Evolutionary conservation across 176 grass and related monocot species (phyloP), one percentile per base, ranked within the genome.

Genomic region (Poa pratensis): DNA sequence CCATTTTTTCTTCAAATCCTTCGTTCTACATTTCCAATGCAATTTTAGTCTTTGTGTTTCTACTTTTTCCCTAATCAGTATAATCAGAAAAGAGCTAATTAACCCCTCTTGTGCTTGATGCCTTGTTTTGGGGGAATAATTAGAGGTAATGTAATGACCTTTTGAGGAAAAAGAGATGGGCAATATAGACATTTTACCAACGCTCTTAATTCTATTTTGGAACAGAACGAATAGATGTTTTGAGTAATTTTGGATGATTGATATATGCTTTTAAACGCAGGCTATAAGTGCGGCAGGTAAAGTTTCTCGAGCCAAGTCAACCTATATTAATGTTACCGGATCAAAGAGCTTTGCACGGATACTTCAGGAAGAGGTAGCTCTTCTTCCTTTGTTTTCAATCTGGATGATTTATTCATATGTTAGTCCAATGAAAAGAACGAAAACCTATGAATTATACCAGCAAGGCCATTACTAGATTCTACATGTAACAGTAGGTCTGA

Each of bases 321-420:
- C 64, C 45, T 80, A 55, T 74, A 32, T 77, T 19, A 81, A 49
- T 78, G 77, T 19, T 22, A 88, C 69, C 2, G 86, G 86, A 35
- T 59, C 78, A 68, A 88, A 88, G 59, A 88, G 86, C 59, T 88
- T 88, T 49, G 80, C 86, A 16, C 78, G 86, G 28, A 88, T 83
- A 67, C 72, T 45, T 53, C 59, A 88, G 57, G 86, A 88, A 59
- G 80, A 88, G 80, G 86, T 88, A 19, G 77, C 57, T 77, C 63
- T 66, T 32, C 32, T 64, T 30, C 32, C 30, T 7, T 70, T 79
- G 48, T 45, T 86, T 60, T 53, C 40, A 72, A 16, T 74, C 45
- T 74, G 46, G 45, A 74, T 51, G 71, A 51, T 74, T 74, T 74
- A 27, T 74, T 74, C 24, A 3, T 74, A 74, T 74, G 71, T 74